Conservation (phyloP, 139 green algal genomes). For the Chlorokybus atmophyticus region DNA sequence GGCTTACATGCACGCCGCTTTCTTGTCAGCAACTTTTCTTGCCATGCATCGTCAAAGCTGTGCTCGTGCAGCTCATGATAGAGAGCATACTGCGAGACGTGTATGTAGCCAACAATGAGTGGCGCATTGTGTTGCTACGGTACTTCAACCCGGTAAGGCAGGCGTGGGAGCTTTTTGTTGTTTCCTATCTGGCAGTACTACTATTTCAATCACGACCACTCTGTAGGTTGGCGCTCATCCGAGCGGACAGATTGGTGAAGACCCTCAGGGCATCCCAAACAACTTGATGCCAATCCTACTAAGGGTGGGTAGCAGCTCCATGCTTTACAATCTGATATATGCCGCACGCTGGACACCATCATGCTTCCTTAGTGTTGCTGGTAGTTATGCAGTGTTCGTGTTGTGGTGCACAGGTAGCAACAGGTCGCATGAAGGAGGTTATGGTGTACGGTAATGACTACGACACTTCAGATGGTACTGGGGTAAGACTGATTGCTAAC, state of each 20-base stretch:
- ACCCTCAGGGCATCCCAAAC: conserved; percentile 89
- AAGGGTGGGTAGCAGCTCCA: conserved; percentile 53
- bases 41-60: too few relatives aligned
- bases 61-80: conserved; percentile 67
- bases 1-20: too few relatives aligned
- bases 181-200: not conserved
- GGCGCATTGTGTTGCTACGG: conserved; percentile 79
- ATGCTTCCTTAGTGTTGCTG: too few relatives aligned
- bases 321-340: too few relatives aligned
- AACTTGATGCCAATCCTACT: conserved; percentile 99
- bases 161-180: not conserved
- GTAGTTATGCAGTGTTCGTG: too few relatives aligned
- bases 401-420: conserved; percentile 82
- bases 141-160: conserved; percentile 85
- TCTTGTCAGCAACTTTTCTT: too few relatives aligned
- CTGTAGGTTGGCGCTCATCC: conserved; percentile 29
- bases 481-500: too few relatives aligned
- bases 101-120: conserved; percentile 47
- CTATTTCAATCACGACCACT: not conserved
- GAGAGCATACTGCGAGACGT: conserved; percentile 63
- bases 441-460: conserved; percentile 92
- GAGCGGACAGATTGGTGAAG: conserved; percentile 73
- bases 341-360: too few relatives aligned
- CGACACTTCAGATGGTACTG: conserved; percentile 52
- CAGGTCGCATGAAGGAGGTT: conserved; percentile 66